These are phyloP conservation scores for Gossypium schwendimanii DNA, from an alignment of 441 rosid genomes.

Conservation along the genomic window DNA sequence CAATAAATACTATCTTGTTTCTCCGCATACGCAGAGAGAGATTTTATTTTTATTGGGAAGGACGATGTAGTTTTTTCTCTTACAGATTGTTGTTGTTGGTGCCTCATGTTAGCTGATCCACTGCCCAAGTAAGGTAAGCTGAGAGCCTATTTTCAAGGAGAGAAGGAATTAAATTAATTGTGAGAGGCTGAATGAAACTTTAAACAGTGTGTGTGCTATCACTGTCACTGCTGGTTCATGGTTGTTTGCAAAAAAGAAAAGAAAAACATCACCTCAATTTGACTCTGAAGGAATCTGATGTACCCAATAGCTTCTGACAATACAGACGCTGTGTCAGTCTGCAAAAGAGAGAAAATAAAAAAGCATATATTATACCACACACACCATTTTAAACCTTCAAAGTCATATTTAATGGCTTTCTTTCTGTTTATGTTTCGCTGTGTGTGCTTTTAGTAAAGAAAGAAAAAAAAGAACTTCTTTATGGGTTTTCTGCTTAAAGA, in stretches of 20 bases:
- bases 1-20: slow-evolving; percentile 21
- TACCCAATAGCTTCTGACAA: slow-evolving; percentile 94
- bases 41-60: slow-evolving; percentile 1
- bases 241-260: slow-evolving; percentile 23
- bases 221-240: slow-evolving; percentile 23
- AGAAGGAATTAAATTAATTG: slow-evolving; percentile 14
- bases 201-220: slow-evolving; percentile 18
- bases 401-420: too few species aligned
- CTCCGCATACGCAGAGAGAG: not conserved
- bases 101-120: slow-evolving; percentile 60
- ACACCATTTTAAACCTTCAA: slow-evolving; percentile 39
- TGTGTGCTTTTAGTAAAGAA: too few species aligned
- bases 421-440: too few species aligned
- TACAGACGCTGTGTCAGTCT: slow-evolving; percentile 99
- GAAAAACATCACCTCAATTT: slow-evolving; percentile 80
- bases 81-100: slow-evolving; percentile 60
- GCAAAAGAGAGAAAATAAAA: slow-evolving; percentile 32
- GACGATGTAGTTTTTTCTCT: slow-evolving; percentile 14
- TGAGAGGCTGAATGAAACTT: slow-evolving; percentile 16
- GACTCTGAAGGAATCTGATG: slow-evolving; percentile 98
- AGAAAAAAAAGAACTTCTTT: slow-evolving; percentile 2
- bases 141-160: slow-evolving; percentile 53
- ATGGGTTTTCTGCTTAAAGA: slow-evolving; percentile 1
- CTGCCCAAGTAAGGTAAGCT: slow-evolving; percentile 89
- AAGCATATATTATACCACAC: slow-evolving; percentile 12